Evolutionary conservation across 495 filamentous ascomycete genomes (phyloP).

Genomic region (Tuber umbilicatum): DNA sequence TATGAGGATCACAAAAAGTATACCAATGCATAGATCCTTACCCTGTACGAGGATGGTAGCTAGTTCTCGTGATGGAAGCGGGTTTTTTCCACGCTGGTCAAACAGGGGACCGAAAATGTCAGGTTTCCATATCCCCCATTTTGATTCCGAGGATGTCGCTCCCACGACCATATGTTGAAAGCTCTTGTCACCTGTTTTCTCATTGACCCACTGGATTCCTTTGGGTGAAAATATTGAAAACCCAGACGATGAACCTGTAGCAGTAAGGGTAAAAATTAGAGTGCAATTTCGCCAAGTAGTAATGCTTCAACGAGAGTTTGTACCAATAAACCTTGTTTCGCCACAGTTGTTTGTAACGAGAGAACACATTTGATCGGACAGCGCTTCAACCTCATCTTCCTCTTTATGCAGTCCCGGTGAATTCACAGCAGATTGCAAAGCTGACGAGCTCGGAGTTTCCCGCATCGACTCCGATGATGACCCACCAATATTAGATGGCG

Average conservation of each 20-base stretch:
- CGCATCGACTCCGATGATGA: slow-evolving; percentile 40
- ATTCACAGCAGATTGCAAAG: slow-evolving; percentile 37
- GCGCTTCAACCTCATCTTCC: slow-evolving; percentile 71
- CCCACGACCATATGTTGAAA: slow-evolving; percentile 95
- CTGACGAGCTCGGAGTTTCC: slow-evolving; percentile 38
- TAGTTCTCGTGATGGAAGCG: slow-evolving; percentile 71
- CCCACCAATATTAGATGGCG: slow-evolving; percentile 32
- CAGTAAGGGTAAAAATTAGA: slow-evolving; percentile 13
- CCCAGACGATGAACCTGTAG: slow-evolving; percentile 82
- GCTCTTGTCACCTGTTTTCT: slow-evolving; percentile 88
- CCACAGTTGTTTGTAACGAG: slow-evolving; percentile 95
- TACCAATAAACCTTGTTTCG: slow-evolving; percentile 95
- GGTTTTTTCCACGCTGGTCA: slow-evolving; percentile 71
- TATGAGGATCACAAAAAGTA: slow-evolving; percentile 21
- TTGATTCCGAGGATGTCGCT: slow-evolving; percentile 53
- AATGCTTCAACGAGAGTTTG: slow-evolving; percentile 26
- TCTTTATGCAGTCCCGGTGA: slow-evolving; percentile 40
- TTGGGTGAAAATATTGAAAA: slow-evolving; percentile 98
- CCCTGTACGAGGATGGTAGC: slow-evolving; percentile 68
- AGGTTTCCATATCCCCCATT: slow-evolving; percentile 93
- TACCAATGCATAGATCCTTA: slow-evolving; percentile 20
- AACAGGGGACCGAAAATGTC: slow-evolving; percentile 95
- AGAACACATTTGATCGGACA: slow-evolving; percentile 99
- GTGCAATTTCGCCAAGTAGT: slow-evolving; percentile 6
- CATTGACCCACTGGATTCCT: slow-evolving; percentile 97